These are phyloP conservation scores for Parastagonospora nodorum DNA, from an alignment of 2,329 filamentous ascomycete genomes.

Conservation along the genomic window DNA sequence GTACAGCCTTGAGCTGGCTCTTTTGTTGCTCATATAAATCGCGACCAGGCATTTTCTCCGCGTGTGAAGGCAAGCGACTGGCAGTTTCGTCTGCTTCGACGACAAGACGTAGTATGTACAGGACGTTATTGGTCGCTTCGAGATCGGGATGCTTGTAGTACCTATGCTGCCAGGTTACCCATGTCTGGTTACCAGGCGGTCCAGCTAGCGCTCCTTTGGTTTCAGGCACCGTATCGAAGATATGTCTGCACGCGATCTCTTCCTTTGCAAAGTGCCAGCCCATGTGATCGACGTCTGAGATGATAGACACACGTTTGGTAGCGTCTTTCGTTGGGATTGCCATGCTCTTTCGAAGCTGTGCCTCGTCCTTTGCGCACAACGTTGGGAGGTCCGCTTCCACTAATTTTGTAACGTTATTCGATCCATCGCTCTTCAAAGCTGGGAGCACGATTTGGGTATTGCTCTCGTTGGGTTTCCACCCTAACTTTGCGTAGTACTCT, in stretches of 20 bases:
- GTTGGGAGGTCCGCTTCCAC: slow-evolving; percentile 62
- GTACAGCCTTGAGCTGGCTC: slow-evolving; percentile 54
- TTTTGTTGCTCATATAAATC: slow-evolving; percentile 48
- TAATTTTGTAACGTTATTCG: slow-evolving; percentile 48
- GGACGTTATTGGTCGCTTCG: slow-evolving; percentile 59
- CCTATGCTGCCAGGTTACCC: slow-evolving; percentile 70
- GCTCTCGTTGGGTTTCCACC: slow-evolving; percentile 74
- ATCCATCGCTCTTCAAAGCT: slow-evolving; percentile 13
- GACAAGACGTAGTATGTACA: slow-evolving; percentile 70
- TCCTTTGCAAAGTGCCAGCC: slow-evolving; percentile 78
- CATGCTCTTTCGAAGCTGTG: slow-evolving; percentile 60
- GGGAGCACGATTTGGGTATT: slow-evolving; percentile 68
- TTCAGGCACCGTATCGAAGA: slow-evolving; percentile 58
- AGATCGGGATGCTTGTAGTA: slow-evolving; percentile 41
- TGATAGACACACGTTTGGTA: slow-evolving; percentile 63
- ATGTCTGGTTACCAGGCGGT: slow-evolving; percentile 58
- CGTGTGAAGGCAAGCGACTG: slow-evolving; percentile 8
- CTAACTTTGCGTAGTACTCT: slow-evolving; percentile 73
- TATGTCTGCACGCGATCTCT: slow-evolving; percentile 68
- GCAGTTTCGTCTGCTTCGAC: slow-evolving; percentile 54
- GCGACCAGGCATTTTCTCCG: neutral
- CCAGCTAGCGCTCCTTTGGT: slow-evolving; percentile 71
- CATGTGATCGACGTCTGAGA: slow-evolving; percentile 68
- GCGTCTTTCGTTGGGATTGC: slow-evolving; percentile 36
- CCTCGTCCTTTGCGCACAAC: slow-evolving; percentile 67